These are phyloP conservation scores for Teratosphaeriaceae sp. DNA, from an alignment of 2,329 filamentous ascomycete genomes.

Conservation along the genomic window DNA sequence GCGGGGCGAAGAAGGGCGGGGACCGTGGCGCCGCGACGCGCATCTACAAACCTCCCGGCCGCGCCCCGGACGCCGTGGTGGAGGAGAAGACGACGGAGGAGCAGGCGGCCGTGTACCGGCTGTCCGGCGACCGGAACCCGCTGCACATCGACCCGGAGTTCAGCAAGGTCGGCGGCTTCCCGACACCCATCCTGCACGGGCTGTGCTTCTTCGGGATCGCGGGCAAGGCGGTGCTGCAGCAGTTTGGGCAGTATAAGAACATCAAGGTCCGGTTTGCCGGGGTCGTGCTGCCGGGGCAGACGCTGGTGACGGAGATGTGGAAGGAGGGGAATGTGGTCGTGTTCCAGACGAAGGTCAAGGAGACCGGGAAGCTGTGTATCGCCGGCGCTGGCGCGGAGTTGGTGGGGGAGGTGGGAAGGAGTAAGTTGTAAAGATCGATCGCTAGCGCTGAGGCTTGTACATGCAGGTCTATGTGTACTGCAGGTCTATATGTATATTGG, in stretches of 20 bases:
- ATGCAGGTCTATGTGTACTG: no score
- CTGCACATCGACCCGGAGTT: slow-evolving; percentile 94
- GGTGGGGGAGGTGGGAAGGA: slow-evolving; percentile 40
- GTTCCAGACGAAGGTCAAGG: slow-evolving; percentile 84
- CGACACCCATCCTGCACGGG: slow-evolving; percentile 91
- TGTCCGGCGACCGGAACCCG: slow-evolving; percentile 93
- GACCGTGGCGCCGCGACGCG: slow-evolving; percentile 77
- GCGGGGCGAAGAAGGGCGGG: slow-evolving; percentile 66
- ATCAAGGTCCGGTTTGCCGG: slow-evolving; percentile 90
- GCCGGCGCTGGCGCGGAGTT: slow-evolving; percentile 74
- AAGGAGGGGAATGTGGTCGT: slow-evolving; percentile 71
- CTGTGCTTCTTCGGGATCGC: slow-evolving; percentile 90
- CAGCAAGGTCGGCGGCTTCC: slow-evolving; percentile 92
- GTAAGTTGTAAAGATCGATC: slow-evolving; percentile 43
- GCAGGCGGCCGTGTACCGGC: slow-evolving; percentile 86
- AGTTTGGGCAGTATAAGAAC: slow-evolving; percentile 77
- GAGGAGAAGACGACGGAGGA: slow-evolving; percentile 84
- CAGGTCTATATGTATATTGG: no score
- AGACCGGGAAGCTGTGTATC: slow-evolving; percentile 87
- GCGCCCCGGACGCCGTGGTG: slow-evolving; percentile 71
- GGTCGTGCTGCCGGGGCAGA: slow-evolving; percentile 78
- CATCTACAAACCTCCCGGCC: slow-evolving; percentile 68
- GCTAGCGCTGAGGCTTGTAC: no score
- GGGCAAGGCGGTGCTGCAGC: slow-evolving; percentile 82
- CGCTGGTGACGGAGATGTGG: slow-evolving; percentile 92